These are phyloP conservation scores for Salvia splendens DNA, from an alignment of 257 asterid species.

Conservation along the genomic window DNA sequence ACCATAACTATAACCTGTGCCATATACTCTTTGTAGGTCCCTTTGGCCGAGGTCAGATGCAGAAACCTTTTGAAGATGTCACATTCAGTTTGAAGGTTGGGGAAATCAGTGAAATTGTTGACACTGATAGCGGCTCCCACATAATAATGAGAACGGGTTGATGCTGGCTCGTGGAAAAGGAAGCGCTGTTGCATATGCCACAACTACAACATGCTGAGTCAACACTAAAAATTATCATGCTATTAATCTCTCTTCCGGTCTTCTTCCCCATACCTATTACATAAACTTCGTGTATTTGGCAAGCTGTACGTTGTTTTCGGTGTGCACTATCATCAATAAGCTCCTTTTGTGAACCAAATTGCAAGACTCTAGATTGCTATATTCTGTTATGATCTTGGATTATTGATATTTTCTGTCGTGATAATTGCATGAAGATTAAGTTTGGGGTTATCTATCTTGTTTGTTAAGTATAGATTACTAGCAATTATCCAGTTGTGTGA, in stretches of 20 bases:
- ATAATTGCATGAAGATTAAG: not conserved
- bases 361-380: slow-evolving; percentile 6
- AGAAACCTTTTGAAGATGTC: slow-evolving; percentile 87
- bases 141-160: slow-evolving; percentile 76
- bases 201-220: slow-evolving; percentile 17
- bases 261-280: slow-evolving; percentile 2
- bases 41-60: slow-evolving; percentile 87
- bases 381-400: slow-evolving; percentile 12
- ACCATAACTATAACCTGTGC: not conserved
- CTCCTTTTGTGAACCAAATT: slow-evolving; percentile 24
- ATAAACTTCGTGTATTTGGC: slow-evolving; percentile 24
- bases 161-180: slow-evolving; percentile 22
- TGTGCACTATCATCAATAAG: slow-evolving; percentile 31
- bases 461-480: too few species aligned
- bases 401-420: slow-evolving; percentile 1
- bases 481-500: too few species aligned
- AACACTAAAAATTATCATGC: slow-evolving; percentile 22
- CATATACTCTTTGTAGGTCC: slow-evolving; percentile 44
- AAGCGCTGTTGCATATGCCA: slow-evolving; percentile 9
- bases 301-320: slow-evolving; percentile 18
- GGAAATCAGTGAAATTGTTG: slow-evolving; percentile 80
- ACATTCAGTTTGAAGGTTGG: slow-evolving; percentile 66
- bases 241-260: not conserved
- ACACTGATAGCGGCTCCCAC: slow-evolving; percentile 89
- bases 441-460: not conserved